Conservation (phyloP, 164 flowering plant species). For the Liquidambar formosana region DNA sequence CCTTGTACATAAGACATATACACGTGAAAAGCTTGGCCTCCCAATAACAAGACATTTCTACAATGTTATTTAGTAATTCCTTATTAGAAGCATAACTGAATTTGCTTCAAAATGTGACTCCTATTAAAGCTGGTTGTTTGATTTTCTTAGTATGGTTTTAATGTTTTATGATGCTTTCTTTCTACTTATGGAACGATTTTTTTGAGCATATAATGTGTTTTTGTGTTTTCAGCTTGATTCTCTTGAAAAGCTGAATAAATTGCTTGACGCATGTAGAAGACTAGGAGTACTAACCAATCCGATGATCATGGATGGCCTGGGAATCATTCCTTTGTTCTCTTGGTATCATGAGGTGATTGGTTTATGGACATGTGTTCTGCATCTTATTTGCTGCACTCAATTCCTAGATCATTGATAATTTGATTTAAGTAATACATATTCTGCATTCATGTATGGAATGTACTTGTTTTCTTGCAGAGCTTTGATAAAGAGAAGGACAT, state of each 20-base stretch:
- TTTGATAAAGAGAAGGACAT: constrained; percentile 81
- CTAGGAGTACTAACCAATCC: constrained; percentile 73
- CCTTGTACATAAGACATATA: too few species aligned
- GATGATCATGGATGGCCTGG: constrained; percentile 46
- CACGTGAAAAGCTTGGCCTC: too few species aligned
- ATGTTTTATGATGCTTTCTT: background rate
- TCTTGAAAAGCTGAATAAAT: constrained; percentile 60
- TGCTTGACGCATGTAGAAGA: constrained; percentile 61
- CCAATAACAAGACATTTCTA: background rate
- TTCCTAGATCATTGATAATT: constrained; percentile 7
- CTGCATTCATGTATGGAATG: constrained; percentile 8
- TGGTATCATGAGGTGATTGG: constrained; percentile 85
- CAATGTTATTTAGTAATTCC: background rate
- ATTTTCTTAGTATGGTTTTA: background rate
- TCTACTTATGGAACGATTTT: constrained; percentile 2
- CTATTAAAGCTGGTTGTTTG: background rate
- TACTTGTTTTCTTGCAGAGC: constrained; percentile 43
- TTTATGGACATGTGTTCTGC: background rate
- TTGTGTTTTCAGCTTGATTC: constrained; percentile 62
- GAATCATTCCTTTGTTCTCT: constrained; percentile 76
- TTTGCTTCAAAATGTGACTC: background rate
- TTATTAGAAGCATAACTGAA: background rate
- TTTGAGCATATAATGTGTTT: background rate
- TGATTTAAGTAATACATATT: background rate
- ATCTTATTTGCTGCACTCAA: background rate